Percentiles rank a stretch among this genome's conserved stretches.
phyloP scores from a whole-genome alignment of 2,329 filamentous ascomycete species.

The Microdochium paspali region DNA sequence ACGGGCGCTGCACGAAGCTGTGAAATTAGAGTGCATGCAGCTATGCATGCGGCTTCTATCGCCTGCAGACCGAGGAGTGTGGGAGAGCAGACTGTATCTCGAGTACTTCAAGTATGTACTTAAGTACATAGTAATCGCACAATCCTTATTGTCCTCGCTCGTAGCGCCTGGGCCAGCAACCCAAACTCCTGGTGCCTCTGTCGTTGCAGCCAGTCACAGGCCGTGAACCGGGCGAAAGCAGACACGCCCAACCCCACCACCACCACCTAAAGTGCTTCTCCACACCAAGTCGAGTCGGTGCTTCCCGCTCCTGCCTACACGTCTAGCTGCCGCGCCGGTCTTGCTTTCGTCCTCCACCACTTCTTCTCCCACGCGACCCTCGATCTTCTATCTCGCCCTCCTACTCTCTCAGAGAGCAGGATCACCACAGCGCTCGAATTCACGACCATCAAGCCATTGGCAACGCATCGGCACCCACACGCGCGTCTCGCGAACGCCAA shows the following conservation, averaged over 20 bases:
- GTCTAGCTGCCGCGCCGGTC: not conserved
- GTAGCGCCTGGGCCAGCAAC: not conserved
- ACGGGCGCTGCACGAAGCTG: too few relatives aligned
- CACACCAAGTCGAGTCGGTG: slow-evolving; percentile 12
- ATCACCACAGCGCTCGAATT: too few relatives aligned
- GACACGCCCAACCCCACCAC: slow-evolving; percentile 7
- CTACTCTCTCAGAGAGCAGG: not conserved
- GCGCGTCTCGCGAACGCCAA: too few relatives aligned
- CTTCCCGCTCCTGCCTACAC: not conserved
- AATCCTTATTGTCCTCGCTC: not conserved
- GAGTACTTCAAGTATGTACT: too few relatives aligned
- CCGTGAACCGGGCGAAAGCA: not conserved
- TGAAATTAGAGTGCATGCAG: too few relatives aligned
- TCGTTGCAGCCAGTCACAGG: not conserved
- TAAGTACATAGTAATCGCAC: not conserved
- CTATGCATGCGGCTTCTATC: too few relatives aligned
- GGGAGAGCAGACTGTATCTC: too few relatives aligned
- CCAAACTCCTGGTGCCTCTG: not conserved
- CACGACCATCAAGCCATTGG: too few relatives aligned
- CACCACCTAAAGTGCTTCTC: too few relatives aligned
- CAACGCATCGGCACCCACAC: too few relatives aligned
- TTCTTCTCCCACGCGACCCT: slow-evolving; percentile 1
- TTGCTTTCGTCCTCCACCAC: slow-evolving; percentile 6
- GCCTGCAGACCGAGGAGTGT: too few relatives aligned
- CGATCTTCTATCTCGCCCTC: not conserved